These are phyloP conservation scores for Stachybotrys chlorohalonatus DNA, from an alignment of 2,329 filamentous ascomycete genomes.

Conservation along the genomic window DNA sequence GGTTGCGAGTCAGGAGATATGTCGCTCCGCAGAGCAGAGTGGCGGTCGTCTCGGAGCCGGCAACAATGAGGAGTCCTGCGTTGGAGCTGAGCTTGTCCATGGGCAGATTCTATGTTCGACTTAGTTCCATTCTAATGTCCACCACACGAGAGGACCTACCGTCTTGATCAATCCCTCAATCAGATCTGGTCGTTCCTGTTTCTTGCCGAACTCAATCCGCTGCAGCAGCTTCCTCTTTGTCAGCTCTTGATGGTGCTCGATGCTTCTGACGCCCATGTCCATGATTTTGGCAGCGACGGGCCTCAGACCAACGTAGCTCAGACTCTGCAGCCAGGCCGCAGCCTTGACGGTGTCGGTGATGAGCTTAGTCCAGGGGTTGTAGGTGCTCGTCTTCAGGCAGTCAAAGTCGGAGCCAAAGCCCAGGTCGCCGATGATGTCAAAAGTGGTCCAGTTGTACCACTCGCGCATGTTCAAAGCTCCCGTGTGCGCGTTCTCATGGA, in stretches of 20 bases:
- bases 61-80: conserved; percentile 12
- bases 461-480: conserved; percentile 9
- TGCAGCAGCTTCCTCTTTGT: neutral
- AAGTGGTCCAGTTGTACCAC: conserved; percentile 17
- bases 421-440: conserved; percentile 18
- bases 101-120: neutral
- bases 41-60: conserved; percentile 20
- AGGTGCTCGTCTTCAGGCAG: conserved; percentile 11
- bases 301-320: neutral
- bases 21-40: conserved; percentile 14
- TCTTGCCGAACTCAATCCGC: neutral
- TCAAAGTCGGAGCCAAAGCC: conserved; percentile 16
- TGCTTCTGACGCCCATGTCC: neutral
- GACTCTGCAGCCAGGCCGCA: neutral
- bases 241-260: neutral
- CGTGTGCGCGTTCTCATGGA: neutral
- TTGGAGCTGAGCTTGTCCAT: conserved; percentile 8
- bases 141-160: neutral
- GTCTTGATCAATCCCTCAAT: neutral
- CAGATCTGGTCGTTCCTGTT: neutral
- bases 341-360: conserved; percentile 6
- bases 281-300: neutral
- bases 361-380: conserved; percentile 11
- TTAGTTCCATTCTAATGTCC: neutral
- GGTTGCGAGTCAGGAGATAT: conserved; percentile 18